A percentile compares a stretch with the other conserved stretches of the same genome.
These are phyloP conservation scores for Phytophthora hybrid DNA, from an alignment of 352 stramenopile genomes.

Conservation along the genomic window DNA sequence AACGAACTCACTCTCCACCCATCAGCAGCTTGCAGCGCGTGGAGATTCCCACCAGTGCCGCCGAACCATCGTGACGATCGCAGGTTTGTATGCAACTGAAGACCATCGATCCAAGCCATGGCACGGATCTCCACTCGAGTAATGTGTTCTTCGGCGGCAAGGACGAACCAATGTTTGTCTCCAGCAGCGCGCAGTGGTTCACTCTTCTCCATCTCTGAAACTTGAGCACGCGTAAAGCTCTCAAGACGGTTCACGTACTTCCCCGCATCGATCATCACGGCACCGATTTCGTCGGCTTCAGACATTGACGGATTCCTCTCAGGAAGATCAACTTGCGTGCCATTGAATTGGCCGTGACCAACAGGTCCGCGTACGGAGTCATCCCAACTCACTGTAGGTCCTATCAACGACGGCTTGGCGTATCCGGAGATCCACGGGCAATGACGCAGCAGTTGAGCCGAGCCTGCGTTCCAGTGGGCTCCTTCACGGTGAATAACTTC, in stretches of 20 bases:
- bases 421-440: slow-evolving; percentile 64
- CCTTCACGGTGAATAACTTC: slow-evolving; percentile 46
- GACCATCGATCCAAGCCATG: slow-evolving; percentile 71
- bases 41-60: slow-evolving; percentile 56
- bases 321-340: slow-evolving; percentile 41
- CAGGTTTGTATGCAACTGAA: slow-evolving; percentile 73
- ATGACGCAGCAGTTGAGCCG: slow-evolving; percentile 57
- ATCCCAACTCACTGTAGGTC: slow-evolving; percentile 53
- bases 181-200: slow-evolving; percentile 36
- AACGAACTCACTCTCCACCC: slow-evolving; percentile 60
- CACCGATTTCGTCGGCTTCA: slow-evolving; percentile 49
- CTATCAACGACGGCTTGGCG: slow-evolving; percentile 39
- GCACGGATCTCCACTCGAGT: slow-evolving; percentile 61
- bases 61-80: slow-evolving; percentile 69
- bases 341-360: slow-evolving; percentile 51
- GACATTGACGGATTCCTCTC: slow-evolving; percentile 33
- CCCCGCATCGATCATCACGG: slow-evolving; percentile 46
- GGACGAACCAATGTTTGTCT: slow-evolving; percentile 53
- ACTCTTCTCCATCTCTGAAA: slow-evolving; percentile 37
- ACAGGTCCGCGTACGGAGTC: slow-evolving; percentile 58
- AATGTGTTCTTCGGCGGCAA: slow-evolving; percentile 57
- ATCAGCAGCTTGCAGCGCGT: slow-evolving; percentile 50
- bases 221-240: slow-evolving; percentile 48
- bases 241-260: slow-evolving; percentile 61
- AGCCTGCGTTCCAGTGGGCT: slow-evolving; percentile 68